Conservation (phyloP, 83 land plant species). For the Picea abies region DNA sequence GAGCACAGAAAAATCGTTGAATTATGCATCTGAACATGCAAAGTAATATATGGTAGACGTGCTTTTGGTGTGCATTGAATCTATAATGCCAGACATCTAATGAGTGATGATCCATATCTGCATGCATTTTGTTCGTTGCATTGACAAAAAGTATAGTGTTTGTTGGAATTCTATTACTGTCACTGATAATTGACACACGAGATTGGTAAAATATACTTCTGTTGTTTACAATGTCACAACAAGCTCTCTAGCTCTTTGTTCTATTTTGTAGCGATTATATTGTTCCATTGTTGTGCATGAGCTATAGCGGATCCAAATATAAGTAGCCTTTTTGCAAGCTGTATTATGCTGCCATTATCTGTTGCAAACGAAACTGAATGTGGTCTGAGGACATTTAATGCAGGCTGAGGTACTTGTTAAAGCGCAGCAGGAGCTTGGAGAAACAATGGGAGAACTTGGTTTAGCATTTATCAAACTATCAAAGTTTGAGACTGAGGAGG, state of each 20-base stretch:
- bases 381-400: not conserved
- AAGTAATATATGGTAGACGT: not conserved
- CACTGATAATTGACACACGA: not conserved
- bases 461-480: conserved; percentile 83
- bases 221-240: not conserved
- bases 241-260: not conserved
- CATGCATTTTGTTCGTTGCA: not conserved
- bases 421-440: conserved; percentile 95
- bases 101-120: not conserved
- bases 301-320: not conserved
- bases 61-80: not conserved
- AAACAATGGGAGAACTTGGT: conserved; percentile 95
- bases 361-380: too few relatives aligned
- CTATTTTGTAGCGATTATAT: not conserved
- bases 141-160: not conserved
- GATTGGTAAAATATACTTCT: not conserved
- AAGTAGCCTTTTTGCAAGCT: not conserved
- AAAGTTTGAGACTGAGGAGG: conserved; percentile 89
- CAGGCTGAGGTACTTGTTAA: conserved; percentile 92
- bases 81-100: not conserved
- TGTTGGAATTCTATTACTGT: not conserved
- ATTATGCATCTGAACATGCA: not conserved
- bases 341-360: too few relatives aligned
- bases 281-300: not conserved
- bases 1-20: not conserved